These are phyloP conservation scores for Apiospora arundinis DNA, from an alignment of 2,329 filamentous ascomycete genomes.

Conservation along the genomic window DNA sequence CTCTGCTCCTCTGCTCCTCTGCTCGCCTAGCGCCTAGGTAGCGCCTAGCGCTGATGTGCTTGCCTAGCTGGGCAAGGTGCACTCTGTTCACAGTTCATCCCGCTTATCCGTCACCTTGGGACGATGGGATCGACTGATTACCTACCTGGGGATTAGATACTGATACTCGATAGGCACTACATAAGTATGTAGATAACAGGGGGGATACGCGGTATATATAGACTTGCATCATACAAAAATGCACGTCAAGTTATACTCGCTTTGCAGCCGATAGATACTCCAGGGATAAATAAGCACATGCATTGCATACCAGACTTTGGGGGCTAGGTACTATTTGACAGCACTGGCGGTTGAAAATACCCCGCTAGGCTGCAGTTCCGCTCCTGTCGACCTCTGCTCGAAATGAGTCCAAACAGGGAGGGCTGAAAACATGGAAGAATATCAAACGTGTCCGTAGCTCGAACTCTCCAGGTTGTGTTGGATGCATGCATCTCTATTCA, in stretches of 20 bases:
- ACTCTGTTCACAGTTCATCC: slow-evolving; percentile 8
- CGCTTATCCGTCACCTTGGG: slow-evolving; percentile 2
- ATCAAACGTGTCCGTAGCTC: background rate
- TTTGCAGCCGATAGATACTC: background rate
- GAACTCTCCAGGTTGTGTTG: background rate
- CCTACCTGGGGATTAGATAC: background rate
- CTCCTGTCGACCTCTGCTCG: background rate
- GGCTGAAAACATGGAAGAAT: too few species aligned
- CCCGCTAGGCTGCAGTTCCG: background rate
- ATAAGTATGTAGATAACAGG: too few species aligned
- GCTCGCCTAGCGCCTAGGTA: slow-evolving; percentile 1
- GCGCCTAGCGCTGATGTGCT: background rate
- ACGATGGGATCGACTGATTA: slow-evolving; percentile 4
- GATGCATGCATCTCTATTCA: too few species aligned
- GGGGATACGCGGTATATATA: background rate
- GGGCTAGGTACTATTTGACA: too few species aligned
- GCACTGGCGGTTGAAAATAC: too few species aligned
- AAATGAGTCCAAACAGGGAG: too few species aligned
- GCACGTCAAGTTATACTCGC: too few species aligned
- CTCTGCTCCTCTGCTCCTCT: background rate
- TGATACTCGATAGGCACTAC: background rate
- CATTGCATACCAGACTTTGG: too few species aligned
- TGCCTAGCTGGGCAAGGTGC: slow-evolving; percentile 4
- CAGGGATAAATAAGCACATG: too few species aligned
- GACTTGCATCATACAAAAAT: background rate